Evolutionary conservation across 2,329 filamentous ascomycete genomes (phyloP).

Genomic region (Zarea fungicola): DNA sequence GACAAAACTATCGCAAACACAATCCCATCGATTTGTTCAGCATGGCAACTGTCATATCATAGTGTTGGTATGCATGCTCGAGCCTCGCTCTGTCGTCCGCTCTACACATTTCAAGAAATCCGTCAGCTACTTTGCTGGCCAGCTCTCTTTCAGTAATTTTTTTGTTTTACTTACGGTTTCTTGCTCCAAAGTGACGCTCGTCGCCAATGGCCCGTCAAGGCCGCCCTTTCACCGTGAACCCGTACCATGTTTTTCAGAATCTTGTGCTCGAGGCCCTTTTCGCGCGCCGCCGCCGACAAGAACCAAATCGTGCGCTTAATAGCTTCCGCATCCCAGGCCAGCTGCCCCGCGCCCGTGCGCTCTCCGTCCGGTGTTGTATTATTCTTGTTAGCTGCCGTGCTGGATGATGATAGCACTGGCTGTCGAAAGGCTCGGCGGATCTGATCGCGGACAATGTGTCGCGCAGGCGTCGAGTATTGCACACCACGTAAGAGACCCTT

Average conservation of each 20-base stretch:
- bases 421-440: conserved; percentile 56
- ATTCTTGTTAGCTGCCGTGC: not conserved
- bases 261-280: conserved; percentile 64
- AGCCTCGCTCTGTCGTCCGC: conserved; percentile 18
- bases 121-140: not conserved
- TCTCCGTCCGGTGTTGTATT: not conserved
- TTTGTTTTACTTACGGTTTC: conserved; percentile 21
- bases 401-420: not conserved
- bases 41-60: conserved; percentile 66
- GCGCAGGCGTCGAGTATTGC: conserved; percentile 64
- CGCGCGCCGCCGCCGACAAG: conserved; percentile 56
- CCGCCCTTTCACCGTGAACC: conserved; percentile 20
- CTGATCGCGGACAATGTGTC: conserved; percentile 55
- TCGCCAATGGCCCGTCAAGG: conserved; percentile 17
- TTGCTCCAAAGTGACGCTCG: conserved; percentile 18
- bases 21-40: conserved; percentile 68
- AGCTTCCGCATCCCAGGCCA: conserved; percentile 36
- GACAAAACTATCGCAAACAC: conserved; percentile 46
- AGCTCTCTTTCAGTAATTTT: not conserved
- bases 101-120: conserved; percentile 13
- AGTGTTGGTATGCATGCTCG: conserved; percentile 48
- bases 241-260: conserved; percentile 64
- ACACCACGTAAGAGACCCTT: conserved; percentile 64
- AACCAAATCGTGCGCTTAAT: conserved; percentile 66
- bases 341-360: too few relatives aligned